A percentile compares a stretch with the other conserved stretches of the same genome.
These are phyloP conservation scores for Leucocoprinus sp. DNA, from an alignment of 768 basidiomycete genomes.

Conservation along the genomic window DNA sequence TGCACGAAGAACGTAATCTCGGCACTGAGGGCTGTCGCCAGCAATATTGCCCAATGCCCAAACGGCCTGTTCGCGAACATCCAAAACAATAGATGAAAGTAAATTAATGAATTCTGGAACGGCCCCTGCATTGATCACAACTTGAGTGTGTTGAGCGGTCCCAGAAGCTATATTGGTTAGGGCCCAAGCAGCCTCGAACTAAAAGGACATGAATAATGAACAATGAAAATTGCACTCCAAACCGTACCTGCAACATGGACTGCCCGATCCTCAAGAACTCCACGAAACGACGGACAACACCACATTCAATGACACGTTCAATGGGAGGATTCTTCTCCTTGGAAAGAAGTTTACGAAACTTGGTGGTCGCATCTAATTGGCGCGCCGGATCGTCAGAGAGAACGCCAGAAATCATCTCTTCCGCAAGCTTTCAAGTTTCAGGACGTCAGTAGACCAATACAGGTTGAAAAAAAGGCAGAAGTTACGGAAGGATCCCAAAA, in stretches of 20 bases:
- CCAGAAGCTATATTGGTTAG: slow-evolving; percentile 97
- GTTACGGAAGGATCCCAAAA: slow-evolving; percentile 75
- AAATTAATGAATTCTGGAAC: slow-evolving; percentile 98
- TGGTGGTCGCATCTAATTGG: slow-evolving; percentile 95
- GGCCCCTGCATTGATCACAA: slow-evolving; percentile 90
- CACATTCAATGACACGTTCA: slow-evolving; percentile 95
- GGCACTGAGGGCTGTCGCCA: slow-evolving; percentile 94
- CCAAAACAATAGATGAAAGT: slow-evolving; percentile 86
- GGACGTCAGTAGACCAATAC: slow-evolving; percentile 14
- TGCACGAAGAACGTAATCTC: slow-evolving; percentile 92
- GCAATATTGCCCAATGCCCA: slow-evolving; percentile 99
- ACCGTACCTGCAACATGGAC: slow-evolving; percentile 74
- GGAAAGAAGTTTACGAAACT: slow-evolving; percentile 96
- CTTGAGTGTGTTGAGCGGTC: slow-evolving; percentile 96
- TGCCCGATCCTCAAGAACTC: slow-evolving; percentile 79
- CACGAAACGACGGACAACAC: slow-evolving; percentile 95
- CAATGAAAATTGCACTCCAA: slow-evolving; percentile 7
- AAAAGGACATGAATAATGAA: slow-evolving; percentile 4
- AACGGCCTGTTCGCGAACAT: slow-evolving; percentile 98
- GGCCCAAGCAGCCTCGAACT: slow-evolving; percentile 99
- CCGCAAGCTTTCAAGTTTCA: slow-evolving; percentile 49
- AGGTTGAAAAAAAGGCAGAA: slow-evolving; percentile 14
- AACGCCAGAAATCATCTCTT: slow-evolving; percentile 90
- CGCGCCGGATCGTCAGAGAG: slow-evolving; percentile 87
- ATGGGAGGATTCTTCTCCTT: slow-evolving; percentile 99